These are phyloP conservation scores for Phytopythium delawarense DNA, from an alignment of 352 stramenopile species.

Conservation along the genomic window DNA sequence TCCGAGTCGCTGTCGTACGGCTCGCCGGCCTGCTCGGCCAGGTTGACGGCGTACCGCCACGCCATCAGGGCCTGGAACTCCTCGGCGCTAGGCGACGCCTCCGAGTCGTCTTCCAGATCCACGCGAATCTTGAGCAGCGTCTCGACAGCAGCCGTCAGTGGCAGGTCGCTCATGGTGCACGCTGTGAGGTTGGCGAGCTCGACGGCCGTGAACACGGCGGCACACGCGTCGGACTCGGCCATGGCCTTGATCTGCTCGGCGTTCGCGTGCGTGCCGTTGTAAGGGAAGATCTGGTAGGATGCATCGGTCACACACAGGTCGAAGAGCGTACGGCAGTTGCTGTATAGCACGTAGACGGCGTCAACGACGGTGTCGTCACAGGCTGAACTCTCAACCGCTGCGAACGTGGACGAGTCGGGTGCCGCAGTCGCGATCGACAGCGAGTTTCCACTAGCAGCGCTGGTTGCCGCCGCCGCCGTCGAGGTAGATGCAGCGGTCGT, in stretches of 20 bases:
- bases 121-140: constrained; percentile 62
- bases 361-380: constrained; percentile 38
- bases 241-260: constrained; percentile 47
- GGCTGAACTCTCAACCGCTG: constrained; percentile 28
- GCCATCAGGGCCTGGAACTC: constrained; percentile 37
- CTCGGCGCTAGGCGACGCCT: constrained; percentile 19
- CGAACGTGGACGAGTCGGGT: constrained; percentile 44
- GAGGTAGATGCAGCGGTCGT: not conserved
- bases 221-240: constrained; percentile 37
- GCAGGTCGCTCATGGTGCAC: constrained; percentile 47
- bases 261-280: constrained; percentile 38
- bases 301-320: constrained; percentile 47
- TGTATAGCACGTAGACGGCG: constrained; percentile 48
- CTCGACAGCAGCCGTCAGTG: constrained; percentile 41
- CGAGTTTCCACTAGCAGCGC: not conserved
- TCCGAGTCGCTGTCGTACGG: constrained; percentile 39
- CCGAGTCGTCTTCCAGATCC: constrained; percentile 20
- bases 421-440: constrained; percentile 26
- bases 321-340: constrained; percentile 50
- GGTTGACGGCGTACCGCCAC: constrained; percentile 49
- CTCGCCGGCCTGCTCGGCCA: constrained; percentile 28
- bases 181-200: constrained; percentile 40
- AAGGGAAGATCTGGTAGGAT: constrained; percentile 65
- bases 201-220: constrained; percentile 54
- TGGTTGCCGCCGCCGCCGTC: not conserved